Conservation (phyloP, 495 filamentous ascomycete species). For the Neurospora sp. region DNA sequence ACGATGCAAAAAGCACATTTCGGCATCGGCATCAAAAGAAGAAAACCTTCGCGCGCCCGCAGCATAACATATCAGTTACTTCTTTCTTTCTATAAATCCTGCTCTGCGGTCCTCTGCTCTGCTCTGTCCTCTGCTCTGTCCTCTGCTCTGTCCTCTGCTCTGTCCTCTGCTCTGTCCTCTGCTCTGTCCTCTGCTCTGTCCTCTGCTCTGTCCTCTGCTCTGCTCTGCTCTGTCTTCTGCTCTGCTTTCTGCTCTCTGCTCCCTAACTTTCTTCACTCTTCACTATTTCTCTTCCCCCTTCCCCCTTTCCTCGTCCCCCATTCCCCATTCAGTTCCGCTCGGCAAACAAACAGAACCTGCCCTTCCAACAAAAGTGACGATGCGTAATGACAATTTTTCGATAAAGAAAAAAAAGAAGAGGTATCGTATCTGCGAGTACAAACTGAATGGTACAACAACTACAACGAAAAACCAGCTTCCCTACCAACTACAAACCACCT, state of each 20-base stretch:
- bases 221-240: neutral
- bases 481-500: neutral
- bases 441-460: neutral
- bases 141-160: neutral
- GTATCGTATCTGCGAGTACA: neutral
- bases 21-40: neutral
- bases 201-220: neutral
- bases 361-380: neutral
- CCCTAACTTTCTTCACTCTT: neutral
- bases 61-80: neutral
- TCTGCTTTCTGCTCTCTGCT: neutral
- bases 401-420: neutral
- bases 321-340: neutral
- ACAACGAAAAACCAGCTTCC: neutral
- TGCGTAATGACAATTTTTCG: neutral
- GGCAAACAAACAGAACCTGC: neutral
- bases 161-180: neutral
- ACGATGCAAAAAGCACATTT: neutral
- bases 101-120: neutral
- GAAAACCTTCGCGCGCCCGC: neutral
- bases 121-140: neutral
- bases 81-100: neutral
- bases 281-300: neutral
- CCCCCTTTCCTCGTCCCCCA: neutral
- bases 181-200: neutral